Evolutionary conservation across 768 basidiomycete genomes (phyloP).

Genomic region (Suillus fuscotomentosus): DNA sequence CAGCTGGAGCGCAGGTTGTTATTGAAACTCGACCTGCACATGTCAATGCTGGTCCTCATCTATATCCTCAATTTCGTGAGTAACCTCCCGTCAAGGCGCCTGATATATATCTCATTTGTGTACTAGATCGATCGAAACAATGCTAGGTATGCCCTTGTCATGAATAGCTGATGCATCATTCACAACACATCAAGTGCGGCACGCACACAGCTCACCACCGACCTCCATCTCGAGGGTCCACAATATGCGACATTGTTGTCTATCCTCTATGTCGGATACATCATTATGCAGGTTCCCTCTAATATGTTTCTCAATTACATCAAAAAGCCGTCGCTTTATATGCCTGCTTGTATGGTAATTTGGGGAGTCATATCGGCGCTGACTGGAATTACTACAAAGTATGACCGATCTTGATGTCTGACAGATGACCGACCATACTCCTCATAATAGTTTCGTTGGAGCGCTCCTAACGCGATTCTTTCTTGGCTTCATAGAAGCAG

Average conservation of each 20-base stretch:
- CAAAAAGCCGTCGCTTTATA: slow-evolving; percentile 64
- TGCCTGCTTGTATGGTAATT: slow-evolving; percentile 64
- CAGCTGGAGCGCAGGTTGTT: slow-evolving; percentile 51
- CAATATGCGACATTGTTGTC: slow-evolving; percentile 69
- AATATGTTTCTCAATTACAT: slow-evolving; percentile 71
- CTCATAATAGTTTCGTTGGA: slow-evolving; percentile 36
- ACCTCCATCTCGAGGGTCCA: slow-evolving; percentile 56
- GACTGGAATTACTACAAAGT: slow-evolving; percentile 33
- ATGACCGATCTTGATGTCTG: slow-evolving; percentile 1
- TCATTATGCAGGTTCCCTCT: slow-evolving; percentile 47
- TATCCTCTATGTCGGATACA: slow-evolving; percentile 61
- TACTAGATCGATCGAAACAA: slow-evolving; percentile 68
- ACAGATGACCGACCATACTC: neutral
- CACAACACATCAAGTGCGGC: slow-evolving; percentile 49
- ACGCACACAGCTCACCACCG: slow-evolving; percentile 63
- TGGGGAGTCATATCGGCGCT: slow-evolving; percentile 74
- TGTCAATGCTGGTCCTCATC: slow-evolving; percentile 48
- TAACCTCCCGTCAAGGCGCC: neutral
- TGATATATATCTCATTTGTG: neutral
- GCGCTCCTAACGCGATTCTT: slow-evolving; percentile 48
- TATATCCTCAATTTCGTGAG: slow-evolving; percentile 37
- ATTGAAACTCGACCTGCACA: slow-evolving; percentile 53
- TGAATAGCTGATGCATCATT: neutral
- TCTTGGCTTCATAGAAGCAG: slow-evolving; percentile 51
- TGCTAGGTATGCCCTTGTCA: slow-evolving; percentile 44